Percentiles rank a stretch among this genome's conserved stretches.
Conservation (phyloP, 1,139 yeast species). For the Diutina neorugosa region DNA sequence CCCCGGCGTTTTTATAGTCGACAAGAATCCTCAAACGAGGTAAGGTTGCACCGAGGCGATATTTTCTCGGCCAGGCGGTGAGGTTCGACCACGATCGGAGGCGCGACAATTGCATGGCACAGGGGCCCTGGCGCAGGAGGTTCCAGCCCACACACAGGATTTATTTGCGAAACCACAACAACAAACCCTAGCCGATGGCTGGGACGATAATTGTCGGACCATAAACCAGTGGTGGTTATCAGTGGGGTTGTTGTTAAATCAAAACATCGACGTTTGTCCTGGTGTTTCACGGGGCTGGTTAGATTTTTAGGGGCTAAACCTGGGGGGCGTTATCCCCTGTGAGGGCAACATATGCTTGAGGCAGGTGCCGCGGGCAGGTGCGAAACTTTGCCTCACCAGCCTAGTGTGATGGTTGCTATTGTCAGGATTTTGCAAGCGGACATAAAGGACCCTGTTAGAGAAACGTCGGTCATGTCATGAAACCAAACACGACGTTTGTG, state of each 20-base stretch:
- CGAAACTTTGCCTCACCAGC: not conserved
- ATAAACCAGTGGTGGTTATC: not conserved
- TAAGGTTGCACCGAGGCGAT: not conserved
- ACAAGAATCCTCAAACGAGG: not conserved
- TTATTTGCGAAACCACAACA: not conserved
- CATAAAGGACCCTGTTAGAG: too few species aligned
- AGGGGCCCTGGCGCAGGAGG: not conserved
- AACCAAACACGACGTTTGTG: too few species aligned
- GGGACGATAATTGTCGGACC: not conserved
- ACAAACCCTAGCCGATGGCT: not conserved
- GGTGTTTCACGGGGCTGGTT: not conserved
- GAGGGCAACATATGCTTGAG: not conserved
- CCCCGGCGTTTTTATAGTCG: not conserved
- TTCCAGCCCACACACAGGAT: not conserved
- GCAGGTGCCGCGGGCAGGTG: not conserved
- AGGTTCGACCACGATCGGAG: not conserved
- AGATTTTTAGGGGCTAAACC: not conserved
- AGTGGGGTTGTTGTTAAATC: too few species aligned
- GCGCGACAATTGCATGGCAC: not conserved
- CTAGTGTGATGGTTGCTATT: not conserved
- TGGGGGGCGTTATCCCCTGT: not conserved
- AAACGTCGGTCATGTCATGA: too few species aligned
- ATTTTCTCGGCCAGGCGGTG: not conserved
- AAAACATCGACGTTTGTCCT: too few species aligned
- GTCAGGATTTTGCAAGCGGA: too few species aligned